Percentiles rank a stretch among this genome's conserved stretches.
These are phyloP conservation scores for Lasiodiplodia citricola DNA, from an alignment of 2,329 filamentous ascomycete species.

Conservation along the genomic window DNA sequence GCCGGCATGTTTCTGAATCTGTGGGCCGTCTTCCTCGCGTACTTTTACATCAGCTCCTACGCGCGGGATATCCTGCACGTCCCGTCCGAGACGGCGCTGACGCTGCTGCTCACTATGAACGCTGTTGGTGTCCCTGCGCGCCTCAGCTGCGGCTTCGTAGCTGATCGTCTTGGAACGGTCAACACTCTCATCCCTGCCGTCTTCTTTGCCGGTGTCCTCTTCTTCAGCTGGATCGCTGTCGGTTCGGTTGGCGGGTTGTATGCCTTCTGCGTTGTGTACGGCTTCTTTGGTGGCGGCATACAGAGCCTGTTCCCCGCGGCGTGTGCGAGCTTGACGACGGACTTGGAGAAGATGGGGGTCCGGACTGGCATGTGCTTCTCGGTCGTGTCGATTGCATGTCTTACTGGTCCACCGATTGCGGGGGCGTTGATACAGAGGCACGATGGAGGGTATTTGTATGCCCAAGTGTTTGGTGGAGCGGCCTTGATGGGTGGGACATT, in stretches of 20 bases:
- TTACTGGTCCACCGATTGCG: constrained; percentile 48
- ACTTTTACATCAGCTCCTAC: constrained; percentile 54
- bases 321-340: constrained; percentile 49
- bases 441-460: constrained; percentile 44
- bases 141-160: constrained; percentile 53
- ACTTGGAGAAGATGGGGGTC: constrained; percentile 48
- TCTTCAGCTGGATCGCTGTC: constrained; percentile 53
- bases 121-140: constrained; percentile 57
- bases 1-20: constrained; percentile 52
- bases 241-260: constrained; percentile 46
- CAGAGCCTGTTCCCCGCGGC: constrained; percentile 52
- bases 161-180: constrained; percentile 48
- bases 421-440: constrained; percentile 43
- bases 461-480: constrained; percentile 45
- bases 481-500: constrained; percentile 9
- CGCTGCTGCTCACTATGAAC: constrained; percentile 58
- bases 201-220: constrained; percentile 47
- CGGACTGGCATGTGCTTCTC: constrained; percentile 51
- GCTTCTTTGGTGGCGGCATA: constrained; percentile 54
- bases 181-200: constrained; percentile 48
- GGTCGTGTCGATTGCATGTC: constrained; percentile 44
- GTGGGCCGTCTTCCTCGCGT: constrained; percentile 60
- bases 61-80: constrained; percentile 43
- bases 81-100: constrained; percentile 51
- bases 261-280: constrained; percentile 52